A percentile compares a stretch with the other conserved stretches of the same genome.
Conservation (phyloP, 2,329 filamentous ascomycete species). For the Neobulgaria alba region DNA sequence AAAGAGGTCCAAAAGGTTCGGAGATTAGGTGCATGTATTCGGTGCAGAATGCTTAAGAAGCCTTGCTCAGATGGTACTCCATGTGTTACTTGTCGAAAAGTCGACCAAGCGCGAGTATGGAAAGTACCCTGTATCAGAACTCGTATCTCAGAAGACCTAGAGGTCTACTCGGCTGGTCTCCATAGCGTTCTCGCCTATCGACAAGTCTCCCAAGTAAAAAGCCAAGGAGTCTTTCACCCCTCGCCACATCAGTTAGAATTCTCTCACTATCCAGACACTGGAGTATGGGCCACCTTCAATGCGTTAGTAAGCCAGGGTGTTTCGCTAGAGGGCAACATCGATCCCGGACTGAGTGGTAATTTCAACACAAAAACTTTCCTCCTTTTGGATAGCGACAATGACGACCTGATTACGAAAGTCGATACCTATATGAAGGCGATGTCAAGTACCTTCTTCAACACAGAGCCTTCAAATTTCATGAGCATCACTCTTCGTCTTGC, state of each 20-base stretch:
- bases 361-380: slow-evolving; percentile 30
- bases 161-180: slow-evolving; percentile 55
- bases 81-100: slow-evolving; percentile 55
- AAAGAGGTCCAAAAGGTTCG: slow-evolving; percentile 58
- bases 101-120: slow-evolving; percentile 57
- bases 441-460: slow-evolving; percentile 47
- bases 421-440: slow-evolving; percentile 53
- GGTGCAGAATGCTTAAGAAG: slow-evolving; percentile 58
- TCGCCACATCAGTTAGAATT: slow-evolving; percentile 40
- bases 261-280: slow-evolving; percentile 48
- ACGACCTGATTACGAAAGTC: slow-evolving; percentile 50
- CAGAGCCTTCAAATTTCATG: slow-evolving; percentile 53
- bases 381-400: slow-evolving; percentile 53
- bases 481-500: slow-evolving; percentile 47
- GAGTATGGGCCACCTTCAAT: slow-evolving; percentile 26
- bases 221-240: slow-evolving; percentile 39
- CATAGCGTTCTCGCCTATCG: slow-evolving; percentile 55
- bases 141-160: slow-evolving; percentile 51
- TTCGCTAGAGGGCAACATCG: slow-evolving; percentile 28
- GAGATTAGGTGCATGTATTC: slow-evolving; percentile 56
- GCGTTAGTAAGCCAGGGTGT: slow-evolving; percentile 20
- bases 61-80: slow-evolving; percentile 56
- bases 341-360: slow-evolving; percentile 28
- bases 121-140: slow-evolving; percentile 54
- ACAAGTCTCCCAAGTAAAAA: slow-evolving; percentile 47